These are phyloP conservation scores for Avena eriantha DNA, from an alignment of 176 grass and related monocot species.

Conservation along the genomic window DNA sequence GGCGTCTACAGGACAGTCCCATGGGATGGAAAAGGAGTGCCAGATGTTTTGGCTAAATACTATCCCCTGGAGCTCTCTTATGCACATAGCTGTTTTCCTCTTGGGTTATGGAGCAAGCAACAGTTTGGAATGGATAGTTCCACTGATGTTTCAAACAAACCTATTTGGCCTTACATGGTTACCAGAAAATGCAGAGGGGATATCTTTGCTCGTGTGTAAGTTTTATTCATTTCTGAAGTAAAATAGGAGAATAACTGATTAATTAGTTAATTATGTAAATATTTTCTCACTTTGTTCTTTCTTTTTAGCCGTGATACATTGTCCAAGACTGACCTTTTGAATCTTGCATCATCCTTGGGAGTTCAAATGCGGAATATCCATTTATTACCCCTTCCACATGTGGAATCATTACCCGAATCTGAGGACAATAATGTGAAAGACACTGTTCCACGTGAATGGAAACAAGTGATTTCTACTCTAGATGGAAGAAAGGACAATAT, in stretches of 20 bases:
- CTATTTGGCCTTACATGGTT: conserved; percentile 91
- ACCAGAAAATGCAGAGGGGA: conserved; percentile 90
- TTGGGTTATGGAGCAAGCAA: conserved; percentile 93
- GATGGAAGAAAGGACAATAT: conserved; percentile 63
- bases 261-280: conserved; percentile 36
- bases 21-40: conserved; percentile 89
- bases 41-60: conserved; percentile 64
- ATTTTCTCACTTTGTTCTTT: conserved; percentile 9
- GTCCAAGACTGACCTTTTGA: conserved; percentile 68
- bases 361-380: conserved; percentile 84
- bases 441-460: conserved; percentile 66
- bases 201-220: conserved; percentile 94
- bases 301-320: conserved; percentile 75
- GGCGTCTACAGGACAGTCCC: conserved; percentile 62
- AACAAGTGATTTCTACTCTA: conserved; percentile 64
- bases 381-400: conserved; percentile 66
- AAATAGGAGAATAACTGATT: conserved; percentile 2
- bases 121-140: conserved; percentile 50
- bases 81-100: conserved; percentile 61
- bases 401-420: conserved; percentile 35
- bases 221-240: conserved; percentile 40
- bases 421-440: conserved; percentile 29
- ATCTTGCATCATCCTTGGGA: conserved; percentile 91
- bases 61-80: conserved; percentile 50
- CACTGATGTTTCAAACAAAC: conserved; percentile 48